These are phyloP conservation scores for Calonectria multiphialidica DNA, from an alignment of 2,329 filamentous ascomycete genomes.

Conservation along the genomic window DNA sequence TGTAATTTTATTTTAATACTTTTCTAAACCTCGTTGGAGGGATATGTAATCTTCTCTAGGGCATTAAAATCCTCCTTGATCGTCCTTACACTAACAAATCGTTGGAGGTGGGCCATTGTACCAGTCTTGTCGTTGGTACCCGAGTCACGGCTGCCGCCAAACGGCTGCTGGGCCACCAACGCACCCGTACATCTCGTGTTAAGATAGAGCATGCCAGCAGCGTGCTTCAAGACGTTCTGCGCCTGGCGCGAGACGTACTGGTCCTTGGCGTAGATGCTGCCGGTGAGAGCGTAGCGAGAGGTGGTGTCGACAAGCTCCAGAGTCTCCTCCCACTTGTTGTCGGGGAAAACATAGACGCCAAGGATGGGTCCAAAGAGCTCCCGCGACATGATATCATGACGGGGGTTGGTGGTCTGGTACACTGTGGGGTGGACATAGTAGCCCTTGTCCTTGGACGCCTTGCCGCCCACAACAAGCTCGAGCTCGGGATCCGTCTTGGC, in stretches of 20 bases:
- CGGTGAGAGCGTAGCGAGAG: constrained; percentile 63
- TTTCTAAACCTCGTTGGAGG: constrained; percentile 30
- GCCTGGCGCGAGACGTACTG: constrained; percentile 71
- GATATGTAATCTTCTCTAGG: constrained; percentile 32
- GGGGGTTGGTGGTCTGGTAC: constrained; percentile 55
- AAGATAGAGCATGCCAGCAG: constrained; percentile 74
- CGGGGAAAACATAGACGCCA: constrained; percentile 60
- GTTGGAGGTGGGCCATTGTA: constrained; percentile 66
- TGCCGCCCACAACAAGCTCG: constrained; percentile 58
- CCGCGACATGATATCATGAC: constrained; percentile 57
- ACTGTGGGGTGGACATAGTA: constrained; percentile 62
- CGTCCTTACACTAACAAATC: constrained; percentile 71
- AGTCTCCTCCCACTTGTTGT: constrained; percentile 43
- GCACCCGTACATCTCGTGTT: constrained; percentile 76
- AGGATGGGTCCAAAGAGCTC: constrained; percentile 65
- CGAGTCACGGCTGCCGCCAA: constrained; percentile 72
- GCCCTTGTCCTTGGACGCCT: constrained; percentile 55
- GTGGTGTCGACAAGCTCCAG: constrained; percentile 31
- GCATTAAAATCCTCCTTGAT: constrained; percentile 76
- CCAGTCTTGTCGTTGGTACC: constrained; percentile 79
- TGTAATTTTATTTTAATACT: not conserved
- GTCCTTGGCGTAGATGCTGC: constrained; percentile 77
- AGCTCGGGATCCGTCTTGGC: constrained; percentile 57
- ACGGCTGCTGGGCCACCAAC: constrained; percentile 76
- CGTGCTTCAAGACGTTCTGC: constrained; percentile 73